Conservation (phyloP, 2,329 filamentous ascomycete genomes). For the Grosmannia serpens region DNA sequence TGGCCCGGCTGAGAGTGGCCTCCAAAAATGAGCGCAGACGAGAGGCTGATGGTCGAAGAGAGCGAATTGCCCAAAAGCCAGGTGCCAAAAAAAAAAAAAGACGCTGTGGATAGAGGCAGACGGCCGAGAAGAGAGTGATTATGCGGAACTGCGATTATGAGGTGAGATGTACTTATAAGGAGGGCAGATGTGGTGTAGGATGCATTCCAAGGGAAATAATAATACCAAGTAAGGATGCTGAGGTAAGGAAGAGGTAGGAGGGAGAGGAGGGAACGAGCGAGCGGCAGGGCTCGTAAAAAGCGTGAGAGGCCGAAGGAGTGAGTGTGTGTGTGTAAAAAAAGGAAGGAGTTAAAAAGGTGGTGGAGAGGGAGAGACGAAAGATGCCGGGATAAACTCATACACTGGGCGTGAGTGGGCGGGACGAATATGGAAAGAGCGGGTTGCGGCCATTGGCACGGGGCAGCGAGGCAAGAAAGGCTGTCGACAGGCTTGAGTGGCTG, state of each 20-base stretch:
- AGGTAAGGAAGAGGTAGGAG: neutral
- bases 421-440: constrained; percentile 8
- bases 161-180: neutral
- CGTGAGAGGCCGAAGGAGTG: neutral
- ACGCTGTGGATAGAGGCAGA: neutral
- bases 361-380: constrained; percentile 5
- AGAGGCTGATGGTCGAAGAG: neutral
- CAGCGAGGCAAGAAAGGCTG: constrained; percentile 4
- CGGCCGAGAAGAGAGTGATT: neutral
- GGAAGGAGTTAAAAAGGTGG: constrained; percentile 2
- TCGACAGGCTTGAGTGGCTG: neutral
- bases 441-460: constrained; percentile 5
- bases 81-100: neutral
- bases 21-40: neutral
- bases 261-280: neutral
- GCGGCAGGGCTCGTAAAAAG: neutral
- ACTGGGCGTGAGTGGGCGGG: constrained; percentile 3
- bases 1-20: neutral
- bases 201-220: neutral
- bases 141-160: neutral
- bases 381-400: constrained; percentile 3
- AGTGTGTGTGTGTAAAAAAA: constrained; percentile 3
- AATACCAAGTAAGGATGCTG: neutral
- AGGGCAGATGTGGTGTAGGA: neutral
- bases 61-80: neutral